A percentile compares a stretch with the other conserved stretches of the same genome.
These are phyloP conservation scores for Aureobasidium sp. DNA, from an alignment of 2,329 filamentous ascomycete genomes.

Conservation along the genomic window DNA sequence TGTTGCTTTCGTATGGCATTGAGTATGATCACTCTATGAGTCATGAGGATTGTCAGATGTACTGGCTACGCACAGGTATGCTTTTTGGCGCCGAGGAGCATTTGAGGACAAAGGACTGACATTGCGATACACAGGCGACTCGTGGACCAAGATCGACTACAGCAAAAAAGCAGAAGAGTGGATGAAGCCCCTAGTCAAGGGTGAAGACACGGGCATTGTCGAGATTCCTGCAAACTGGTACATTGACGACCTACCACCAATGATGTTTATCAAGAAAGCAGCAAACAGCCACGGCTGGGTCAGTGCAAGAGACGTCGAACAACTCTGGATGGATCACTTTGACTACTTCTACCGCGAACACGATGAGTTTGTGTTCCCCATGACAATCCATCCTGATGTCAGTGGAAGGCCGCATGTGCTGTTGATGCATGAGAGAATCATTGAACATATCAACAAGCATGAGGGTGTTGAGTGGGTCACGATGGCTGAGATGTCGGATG, in stretches of 20 bases:
- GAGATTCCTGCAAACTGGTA: slow-evolving; percentile 48
- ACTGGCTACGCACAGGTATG: slow-evolving; percentile 48
- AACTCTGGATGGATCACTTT: slow-evolving; percentile 57
- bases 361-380: slow-evolving; percentile 66
- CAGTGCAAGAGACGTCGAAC: slow-evolving; percentile 47
- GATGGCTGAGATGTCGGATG: slow-evolving; percentile 60
- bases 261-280: slow-evolving; percentile 59
- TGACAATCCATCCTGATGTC: slow-evolving; percentile 61
- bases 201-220: slow-evolving; percentile 48
- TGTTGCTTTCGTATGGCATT: slow-evolving; percentile 56
- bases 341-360: slow-evolving; percentile 68
- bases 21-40: slow-evolving; percentile 61
- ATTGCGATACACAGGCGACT: slow-evolving; percentile 35
- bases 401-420: slow-evolving; percentile 61
- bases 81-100: slow-evolving; percentile 52
- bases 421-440: slow-evolving; percentile 55
- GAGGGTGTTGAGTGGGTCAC: slow-evolving; percentile 54
- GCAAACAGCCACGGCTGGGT: slow-evolving; percentile 54
- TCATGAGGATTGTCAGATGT: slow-evolving; percentile 54
- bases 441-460: slow-evolving; percentile 54
- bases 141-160: slow-evolving; percentile 61
- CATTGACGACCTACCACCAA: slow-evolving; percentile 47
- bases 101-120: slow-evolving; percentile 33
- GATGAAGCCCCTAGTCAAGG: slow-evolving; percentile 56
- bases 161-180: slow-evolving; percentile 49